A percentile compares a stretch with the other conserved stretches of the same genome.
phyloP scores from a whole-genome alignment of 257 asterid genomes.

The Capsicum baccatum region DNA sequence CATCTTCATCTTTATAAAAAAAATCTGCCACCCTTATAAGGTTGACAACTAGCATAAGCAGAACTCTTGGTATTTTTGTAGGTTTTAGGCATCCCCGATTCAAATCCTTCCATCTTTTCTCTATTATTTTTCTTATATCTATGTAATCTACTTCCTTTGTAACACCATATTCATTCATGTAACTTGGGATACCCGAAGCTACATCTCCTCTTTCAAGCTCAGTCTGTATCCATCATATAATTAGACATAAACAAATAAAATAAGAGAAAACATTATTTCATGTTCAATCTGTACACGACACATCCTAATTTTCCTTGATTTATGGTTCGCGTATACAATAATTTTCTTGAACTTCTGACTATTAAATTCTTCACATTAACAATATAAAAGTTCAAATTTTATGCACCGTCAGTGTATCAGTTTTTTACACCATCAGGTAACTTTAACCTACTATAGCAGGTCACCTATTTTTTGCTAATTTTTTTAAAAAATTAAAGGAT shows the following conservation, averaged over 20 bases:
- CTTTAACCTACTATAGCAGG: too few relatives aligned
- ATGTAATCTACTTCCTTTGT: slow-evolving; percentile 21
- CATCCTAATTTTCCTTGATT: background rate
- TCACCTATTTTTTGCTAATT: too few relatives aligned
- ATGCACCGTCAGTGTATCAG: too few relatives aligned
- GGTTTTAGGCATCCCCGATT: slow-evolving; percentile 32
- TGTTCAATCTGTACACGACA: too few relatives aligned
- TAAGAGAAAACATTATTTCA: background rate
- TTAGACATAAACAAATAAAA: background rate
- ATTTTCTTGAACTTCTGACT: background rate
- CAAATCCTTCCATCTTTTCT: slow-evolving; percentile 38
- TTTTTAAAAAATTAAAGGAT: too few relatives aligned
- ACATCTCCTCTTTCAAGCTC: slow-evolving; percentile 23
- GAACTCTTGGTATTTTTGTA: slow-evolving; percentile 17
- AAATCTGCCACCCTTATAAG: slow-evolving; percentile 28
- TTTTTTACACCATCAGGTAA: too few relatives aligned
- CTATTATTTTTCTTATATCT: slow-evolving; percentile 3
- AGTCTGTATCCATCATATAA: background rate
- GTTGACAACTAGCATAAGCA: slow-evolving; percentile 25
- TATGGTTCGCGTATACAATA: background rate
- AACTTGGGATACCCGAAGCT: background rate
- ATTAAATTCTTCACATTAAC: too few relatives aligned
- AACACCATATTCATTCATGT: background rate
- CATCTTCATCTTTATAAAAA: slow-evolving; percentile 34
- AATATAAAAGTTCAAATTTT: too few relatives aligned